phyloP scores from a whole-genome alignment of 441 rosid genomes.

The Brassica balearica region DNA sequence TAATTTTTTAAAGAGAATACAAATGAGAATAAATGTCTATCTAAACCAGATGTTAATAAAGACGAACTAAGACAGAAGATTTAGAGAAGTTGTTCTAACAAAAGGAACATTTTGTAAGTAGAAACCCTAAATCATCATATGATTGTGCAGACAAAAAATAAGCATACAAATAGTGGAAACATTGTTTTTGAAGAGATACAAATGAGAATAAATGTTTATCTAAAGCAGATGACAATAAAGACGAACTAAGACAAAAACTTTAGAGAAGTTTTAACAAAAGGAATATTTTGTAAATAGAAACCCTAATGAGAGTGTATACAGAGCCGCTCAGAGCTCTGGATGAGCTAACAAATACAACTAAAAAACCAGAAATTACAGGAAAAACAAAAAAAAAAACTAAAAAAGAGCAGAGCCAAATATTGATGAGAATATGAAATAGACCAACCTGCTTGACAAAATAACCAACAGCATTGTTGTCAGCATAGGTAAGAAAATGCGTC shows the following conservation, averaged over 20 bases:
- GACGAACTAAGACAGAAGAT: neutral
- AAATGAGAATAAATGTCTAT: conserved; percentile 2
- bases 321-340: neutral
- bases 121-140: no score
- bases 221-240: neutral
- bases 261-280: conserved; percentile 2
- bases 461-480: conserved; percentile 99
- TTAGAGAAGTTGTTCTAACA: neutral
- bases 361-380: neutral
- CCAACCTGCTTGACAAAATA: conserved; percentile 97
- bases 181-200: neutral
- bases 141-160: no score
- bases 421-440: conserved; percentile 23
- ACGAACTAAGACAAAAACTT: neutral
- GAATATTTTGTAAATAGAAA: neutral
- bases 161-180: neutral
- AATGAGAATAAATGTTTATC: conserved; percentile 6
- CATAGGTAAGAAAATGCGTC: conserved; percentile 96
- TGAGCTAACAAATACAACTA: conserved; percentile 17
- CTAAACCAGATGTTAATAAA: neutral
- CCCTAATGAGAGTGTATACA: neutral
- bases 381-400: neutral
- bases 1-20: neutral
- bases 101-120: neutral
- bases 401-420: neutral